These are phyloP conservation scores for Filobasidium uniguttulatum DNA, from an alignment of 1,284 basidiomycete genomes.

Conservation along the genomic window DNA sequence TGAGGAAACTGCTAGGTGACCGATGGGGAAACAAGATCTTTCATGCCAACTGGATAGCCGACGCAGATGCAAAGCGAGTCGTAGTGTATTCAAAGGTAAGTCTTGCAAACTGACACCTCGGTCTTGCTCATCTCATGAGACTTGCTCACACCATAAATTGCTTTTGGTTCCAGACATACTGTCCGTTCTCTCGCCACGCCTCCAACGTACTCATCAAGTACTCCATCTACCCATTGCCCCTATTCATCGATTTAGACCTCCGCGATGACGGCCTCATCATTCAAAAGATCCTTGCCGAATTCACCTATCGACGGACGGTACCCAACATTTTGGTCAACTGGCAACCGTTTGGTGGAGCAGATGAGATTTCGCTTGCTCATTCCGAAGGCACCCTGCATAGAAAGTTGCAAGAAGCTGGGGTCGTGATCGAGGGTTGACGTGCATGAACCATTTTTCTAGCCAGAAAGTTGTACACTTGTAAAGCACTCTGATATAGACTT, in stretches of 20 bases:
- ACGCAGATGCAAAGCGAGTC: constrained; percentile 13
- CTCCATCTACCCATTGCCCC: constrained; percentile 21
- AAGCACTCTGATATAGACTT: too few relatives aligned
- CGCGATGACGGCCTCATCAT: constrained; percentile 28
- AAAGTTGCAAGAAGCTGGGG: too few relatives aligned
- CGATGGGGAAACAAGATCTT: constrained; percentile 4
- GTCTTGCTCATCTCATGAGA: background rate
- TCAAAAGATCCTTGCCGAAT: constrained; percentile 27
- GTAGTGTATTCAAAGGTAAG: constrained; percentile 35
- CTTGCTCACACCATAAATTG: too few relatives aligned
- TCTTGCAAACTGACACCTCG: background rate
- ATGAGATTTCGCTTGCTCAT: constrained; percentile 32
- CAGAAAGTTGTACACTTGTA: too few relatives aligned
- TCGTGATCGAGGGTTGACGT: too few relatives aligned
- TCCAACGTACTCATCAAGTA: constrained; percentile 30
- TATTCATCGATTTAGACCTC: constrained; percentile 34
- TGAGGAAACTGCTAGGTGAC: constrained; percentile 3
- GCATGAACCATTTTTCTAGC: too few relatives aligned
- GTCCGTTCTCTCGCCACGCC: constrained; percentile 34
- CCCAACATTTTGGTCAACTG: constrained; percentile 37
- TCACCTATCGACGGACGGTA: constrained; percentile 35
- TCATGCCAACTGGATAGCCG: constrained; percentile 16
- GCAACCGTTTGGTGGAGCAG: constrained; percentile 32
- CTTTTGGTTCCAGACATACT: constrained; percentile 25
- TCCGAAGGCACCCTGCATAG: constrained; percentile 25